A percentile compares a stretch with the other conserved stretches of the same genome.
phyloP scores from a whole-genome alignment of 176 grass and related monocot species.

The Oryza glumipatula region DNA sequence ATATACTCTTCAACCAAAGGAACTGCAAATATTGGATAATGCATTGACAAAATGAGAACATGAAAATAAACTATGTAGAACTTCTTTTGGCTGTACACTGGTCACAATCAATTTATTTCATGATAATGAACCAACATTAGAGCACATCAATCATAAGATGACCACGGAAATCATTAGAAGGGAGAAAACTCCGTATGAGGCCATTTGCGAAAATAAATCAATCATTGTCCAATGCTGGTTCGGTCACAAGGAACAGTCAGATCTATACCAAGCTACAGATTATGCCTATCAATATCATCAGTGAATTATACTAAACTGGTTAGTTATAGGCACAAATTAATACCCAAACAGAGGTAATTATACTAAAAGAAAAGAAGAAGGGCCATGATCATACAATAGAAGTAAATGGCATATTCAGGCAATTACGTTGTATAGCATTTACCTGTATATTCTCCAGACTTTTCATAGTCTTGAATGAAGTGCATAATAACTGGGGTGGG shows the following conservation, averaged over 20 bases:
- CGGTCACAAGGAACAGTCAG: background rate
- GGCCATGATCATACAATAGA: constrained; percentile 14
- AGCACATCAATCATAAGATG: background rate
- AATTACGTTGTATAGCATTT: constrained; percentile 26
- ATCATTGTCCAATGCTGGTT: background rate
- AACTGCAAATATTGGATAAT: background rate
- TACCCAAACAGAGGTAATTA: background rate
- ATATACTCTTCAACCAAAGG: background rate
- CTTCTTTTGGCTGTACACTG: constrained; percentile 9
- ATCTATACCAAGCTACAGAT: background rate
- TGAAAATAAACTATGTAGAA: background rate
- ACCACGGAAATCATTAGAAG: background rate
- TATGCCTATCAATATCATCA: background rate
- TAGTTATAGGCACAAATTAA: constrained; percentile 22
- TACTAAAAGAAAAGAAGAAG: background rate
- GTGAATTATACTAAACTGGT: background rate
- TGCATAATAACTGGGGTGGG: constrained; percentile 94
- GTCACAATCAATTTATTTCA: background rate
- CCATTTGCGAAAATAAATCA: constrained; percentile 3
- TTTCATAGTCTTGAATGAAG: constrained; percentile 93
- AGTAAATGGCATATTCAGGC: background rate
- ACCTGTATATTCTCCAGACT: constrained; percentile 96
- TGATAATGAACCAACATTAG: background rate
- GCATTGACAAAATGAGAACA: background rate
- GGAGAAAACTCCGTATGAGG: background rate